phyloP scores from a whole-genome alignment of 768 basidiomycete genomes.

The Grammothele lineata region DNA sequence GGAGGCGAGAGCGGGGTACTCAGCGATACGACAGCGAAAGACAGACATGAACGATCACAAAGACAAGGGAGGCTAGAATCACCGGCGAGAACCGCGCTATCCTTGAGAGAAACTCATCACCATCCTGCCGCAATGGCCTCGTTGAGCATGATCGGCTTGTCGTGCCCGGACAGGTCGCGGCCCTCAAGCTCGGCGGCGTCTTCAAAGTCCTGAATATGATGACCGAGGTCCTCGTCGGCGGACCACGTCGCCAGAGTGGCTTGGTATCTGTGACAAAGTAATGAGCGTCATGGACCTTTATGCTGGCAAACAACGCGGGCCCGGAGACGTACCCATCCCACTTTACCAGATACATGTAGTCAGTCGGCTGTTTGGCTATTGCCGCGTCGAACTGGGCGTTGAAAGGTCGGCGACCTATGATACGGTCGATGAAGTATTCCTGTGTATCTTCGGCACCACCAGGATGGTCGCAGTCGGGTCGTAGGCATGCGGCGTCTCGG shows the following conservation, averaged over 20 bases:
- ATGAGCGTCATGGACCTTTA: neutral
- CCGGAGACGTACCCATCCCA: conserved; percentile 19
- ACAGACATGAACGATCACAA: too few species aligned
- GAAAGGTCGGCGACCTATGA: conserved; percentile 19
- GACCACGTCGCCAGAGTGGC: conserved; percentile 14
- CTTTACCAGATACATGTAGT: conserved; percentile 20
- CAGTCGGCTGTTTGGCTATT: neutral
- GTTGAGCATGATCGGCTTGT: conserved; percentile 12
- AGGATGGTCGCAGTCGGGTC: conserved; percentile 15
- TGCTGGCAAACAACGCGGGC: neutral
- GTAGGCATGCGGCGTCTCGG: conserved; percentile 10
- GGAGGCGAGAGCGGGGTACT: too few species aligned
- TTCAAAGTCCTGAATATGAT: conserved; percentile 17
- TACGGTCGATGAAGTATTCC: conserved; percentile 21
- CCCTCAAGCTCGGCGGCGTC: conserved; percentile 15
- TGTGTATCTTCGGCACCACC: conserved; percentile 11
- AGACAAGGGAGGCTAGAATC: too few species aligned
- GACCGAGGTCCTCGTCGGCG: conserved; percentile 8
- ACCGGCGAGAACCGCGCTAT: neutral
- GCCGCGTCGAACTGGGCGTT: neutral
- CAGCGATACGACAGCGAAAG: too few species aligned
- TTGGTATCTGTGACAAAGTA: conserved; percentile 5
- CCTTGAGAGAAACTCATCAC: too few species aligned
- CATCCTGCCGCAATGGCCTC: conserved; percentile 16
- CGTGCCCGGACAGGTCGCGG: conserved; percentile 3